A percentile compares a stretch with the other conserved stretches of the same genome.
Conservation (phyloP, 768 basidiomycete species). For the Calocera cornea region DNA sequence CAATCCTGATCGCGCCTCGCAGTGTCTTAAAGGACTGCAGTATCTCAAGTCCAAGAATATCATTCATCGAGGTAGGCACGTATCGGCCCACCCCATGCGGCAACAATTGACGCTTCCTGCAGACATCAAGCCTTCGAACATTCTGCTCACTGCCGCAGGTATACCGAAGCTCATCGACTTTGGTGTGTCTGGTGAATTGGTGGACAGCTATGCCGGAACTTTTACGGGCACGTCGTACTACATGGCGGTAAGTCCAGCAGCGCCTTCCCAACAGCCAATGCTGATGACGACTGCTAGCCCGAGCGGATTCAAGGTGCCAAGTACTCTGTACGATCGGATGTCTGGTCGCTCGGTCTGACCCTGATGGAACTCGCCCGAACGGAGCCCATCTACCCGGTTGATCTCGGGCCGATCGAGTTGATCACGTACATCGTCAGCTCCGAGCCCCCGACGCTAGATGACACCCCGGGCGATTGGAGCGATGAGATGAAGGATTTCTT, state of each 20-base stretch:
- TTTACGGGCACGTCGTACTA: conserved; percentile 97
- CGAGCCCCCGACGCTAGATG: conserved; percentile 71
- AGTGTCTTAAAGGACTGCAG: conserved; percentile 82
- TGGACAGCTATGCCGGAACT: conserved; percentile 81
- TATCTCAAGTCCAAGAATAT: conserved; percentile 85
- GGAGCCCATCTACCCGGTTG: conserved; percentile 86
- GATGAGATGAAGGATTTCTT: conserved; percentile 86
- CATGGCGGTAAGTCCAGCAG: conserved; percentile 68
- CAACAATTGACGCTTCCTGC: neutral
- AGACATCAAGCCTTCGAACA: conserved; percentile 89
- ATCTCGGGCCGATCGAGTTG: conserved; percentile 86
- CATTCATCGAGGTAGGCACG: conserved; percentile 56
- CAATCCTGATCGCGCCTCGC: conserved; percentile 9
- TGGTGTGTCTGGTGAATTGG: conserved; percentile 91
- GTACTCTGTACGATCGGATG: conserved; percentile 91
- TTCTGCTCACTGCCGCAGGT: conserved; percentile 79
- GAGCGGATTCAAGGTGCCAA: conserved; percentile 85
- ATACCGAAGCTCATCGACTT: conserved; percentile 90
- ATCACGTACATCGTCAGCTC: conserved; percentile 63
- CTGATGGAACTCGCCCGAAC: conserved; percentile 88
- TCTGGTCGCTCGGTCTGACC: conserved; percentile 95
- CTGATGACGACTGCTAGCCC: conserved; percentile 39
- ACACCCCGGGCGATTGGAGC: conserved; percentile 61
- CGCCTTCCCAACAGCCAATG: neutral
- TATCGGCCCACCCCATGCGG: neutral